Evolutionary conservation across 1,284 basidiomycete species (phyloP).

Genomic region (Cryptococcus jaspeensis): DNA sequence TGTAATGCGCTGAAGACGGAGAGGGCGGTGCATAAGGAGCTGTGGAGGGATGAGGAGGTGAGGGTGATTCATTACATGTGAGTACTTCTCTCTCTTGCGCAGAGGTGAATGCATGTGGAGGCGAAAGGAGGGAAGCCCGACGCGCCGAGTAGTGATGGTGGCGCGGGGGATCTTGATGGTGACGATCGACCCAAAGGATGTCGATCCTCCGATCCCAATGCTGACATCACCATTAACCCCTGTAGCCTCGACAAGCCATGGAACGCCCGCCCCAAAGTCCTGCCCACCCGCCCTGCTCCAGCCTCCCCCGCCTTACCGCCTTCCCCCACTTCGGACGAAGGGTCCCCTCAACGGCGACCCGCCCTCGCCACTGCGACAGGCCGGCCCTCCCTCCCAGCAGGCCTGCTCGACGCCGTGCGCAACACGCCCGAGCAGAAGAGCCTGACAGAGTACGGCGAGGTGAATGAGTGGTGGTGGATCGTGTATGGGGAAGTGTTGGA

Average conservation of each 20-base stretch:
- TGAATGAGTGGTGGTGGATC: constrained; percentile 52
- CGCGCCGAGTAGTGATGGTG: too few species aligned
- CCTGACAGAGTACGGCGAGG: constrained; percentile 36
- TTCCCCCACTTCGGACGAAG: constrained; percentile 2
- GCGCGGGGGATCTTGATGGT: too few species aligned
- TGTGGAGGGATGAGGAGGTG: constrained; percentile 53
- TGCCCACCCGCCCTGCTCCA: not conserved
- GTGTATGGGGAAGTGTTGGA: constrained; percentile 45
- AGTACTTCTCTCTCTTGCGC: constrained; percentile 23
- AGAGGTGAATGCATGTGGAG: not conserved
- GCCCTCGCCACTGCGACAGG: too few species aligned
- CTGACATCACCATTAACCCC: not conserved
- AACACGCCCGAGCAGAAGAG: constrained; percentile 33
- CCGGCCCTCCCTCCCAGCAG: constrained; percentile 22
- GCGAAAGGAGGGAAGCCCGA: too few species aligned
- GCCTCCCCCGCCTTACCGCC: constrained; percentile 6
- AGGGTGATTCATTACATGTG: constrained; percentile 52
- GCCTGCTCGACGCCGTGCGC: constrained; percentile 31
- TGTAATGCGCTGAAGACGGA: constrained; percentile 56
- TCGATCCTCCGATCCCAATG: too few species aligned
- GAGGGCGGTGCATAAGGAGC: constrained; percentile 43
- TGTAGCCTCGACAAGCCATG: constrained; percentile 50
- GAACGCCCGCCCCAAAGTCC: constrained; percentile 28
- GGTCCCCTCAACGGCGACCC: not conserved
- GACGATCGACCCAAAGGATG: too few species aligned